Evolutionary conservation across 768 basidiomycete species (phyloP).

Genomic region (Amanita rubescens): DNA sequence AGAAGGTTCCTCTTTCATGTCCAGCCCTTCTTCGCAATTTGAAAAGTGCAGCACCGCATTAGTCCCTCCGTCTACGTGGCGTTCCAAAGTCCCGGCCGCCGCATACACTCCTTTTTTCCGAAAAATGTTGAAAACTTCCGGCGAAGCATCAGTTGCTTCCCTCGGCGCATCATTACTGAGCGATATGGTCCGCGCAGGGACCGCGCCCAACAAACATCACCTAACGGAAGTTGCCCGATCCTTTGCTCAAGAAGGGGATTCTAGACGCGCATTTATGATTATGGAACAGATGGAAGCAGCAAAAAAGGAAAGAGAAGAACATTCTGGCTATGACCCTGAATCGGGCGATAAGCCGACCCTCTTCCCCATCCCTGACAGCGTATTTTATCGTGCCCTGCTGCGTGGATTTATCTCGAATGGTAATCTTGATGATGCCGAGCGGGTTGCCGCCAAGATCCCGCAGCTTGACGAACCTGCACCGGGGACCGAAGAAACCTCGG

Average conservation of each 20-base stretch:
- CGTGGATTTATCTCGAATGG: constrained; percentile 15
- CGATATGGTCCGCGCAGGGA: constrained; percentile 45
- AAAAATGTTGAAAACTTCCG: constrained; percentile 22
- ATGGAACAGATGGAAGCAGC: constrained; percentile 32
- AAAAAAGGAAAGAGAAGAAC: not conserved
- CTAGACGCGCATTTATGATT: constrained; percentile 28
- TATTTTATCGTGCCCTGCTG: constrained; percentile 17
- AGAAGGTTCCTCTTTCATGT: constrained; percentile 3
- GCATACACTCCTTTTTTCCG: constrained; percentile 51
- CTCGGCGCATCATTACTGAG: constrained; percentile 32
- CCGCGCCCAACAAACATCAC: constrained; percentile 39
- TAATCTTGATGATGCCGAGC: constrained; percentile 12
- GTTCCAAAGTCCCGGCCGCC: constrained; percentile 17
- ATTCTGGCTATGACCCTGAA: not conserved
- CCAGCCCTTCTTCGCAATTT: not conserved
- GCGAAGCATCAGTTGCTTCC: not conserved
- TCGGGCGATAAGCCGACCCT: not conserved
- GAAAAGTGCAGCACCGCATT: constrained; percentile 5
- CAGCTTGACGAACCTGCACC: not conserved
- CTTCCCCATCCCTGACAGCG: constrained; percentile 14
- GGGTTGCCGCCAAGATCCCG: constrained; percentile 8
- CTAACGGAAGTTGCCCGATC: constrained; percentile 42
- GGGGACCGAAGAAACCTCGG: constrained; percentile 4
- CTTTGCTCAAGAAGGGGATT: constrained; percentile 35
- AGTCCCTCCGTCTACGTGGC: constrained; percentile 24